Base-by-base conservation (phyloP, 2,329 filamentous ascomycete species). In the Aureobasidium uvarum region DNA sequence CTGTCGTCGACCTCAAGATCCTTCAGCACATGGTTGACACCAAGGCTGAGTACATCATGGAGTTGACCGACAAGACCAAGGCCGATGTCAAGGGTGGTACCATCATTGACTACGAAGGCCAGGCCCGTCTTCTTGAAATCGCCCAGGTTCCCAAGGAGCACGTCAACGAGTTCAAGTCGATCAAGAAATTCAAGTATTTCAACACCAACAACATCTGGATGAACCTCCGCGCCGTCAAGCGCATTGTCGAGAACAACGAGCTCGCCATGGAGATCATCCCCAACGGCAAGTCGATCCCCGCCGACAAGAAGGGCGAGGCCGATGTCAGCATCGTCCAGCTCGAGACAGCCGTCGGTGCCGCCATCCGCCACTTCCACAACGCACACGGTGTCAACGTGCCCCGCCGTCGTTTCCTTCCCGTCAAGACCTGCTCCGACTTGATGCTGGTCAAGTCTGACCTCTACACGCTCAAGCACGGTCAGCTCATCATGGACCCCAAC, bases 121-220 rank as follows among this genome's bases (percentile, higher is more conserved):
- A 91, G 66, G 94, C 96, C 72, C 93, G 95, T 76, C 89, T 99
- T 71, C 90, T 99, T 62, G 95, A 99, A 84, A 97, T 99, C 74
- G 95, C 95, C 16, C 95, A 99, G 85, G 95, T 99, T 41, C 95
- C 95, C 81, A 99, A 98, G 88, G 92, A 99, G 85, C 95, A 99
- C 82, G 91, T 95, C 79, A 98, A 99, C 83, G 95, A 99, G 84
- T 99, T 99, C 91, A 99, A 99, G 89, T 97, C 93, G 56, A 99
- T 99, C 86, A 99, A 99, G 89, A 99, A 99, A 86, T 99, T 99
- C 90, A 97, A 96, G 86, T 99, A 99, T 88, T 99, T 99, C 89
- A 99, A 99, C 88, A 99, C 95, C 81, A 99, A 99, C 90, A 99
- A 99, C 87, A 97, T 99, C 82, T 99, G 95, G 95, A 90, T 99